Conservation (phyloP, 129 eudicot species). For the Oenanthe sinensis region DNA sequence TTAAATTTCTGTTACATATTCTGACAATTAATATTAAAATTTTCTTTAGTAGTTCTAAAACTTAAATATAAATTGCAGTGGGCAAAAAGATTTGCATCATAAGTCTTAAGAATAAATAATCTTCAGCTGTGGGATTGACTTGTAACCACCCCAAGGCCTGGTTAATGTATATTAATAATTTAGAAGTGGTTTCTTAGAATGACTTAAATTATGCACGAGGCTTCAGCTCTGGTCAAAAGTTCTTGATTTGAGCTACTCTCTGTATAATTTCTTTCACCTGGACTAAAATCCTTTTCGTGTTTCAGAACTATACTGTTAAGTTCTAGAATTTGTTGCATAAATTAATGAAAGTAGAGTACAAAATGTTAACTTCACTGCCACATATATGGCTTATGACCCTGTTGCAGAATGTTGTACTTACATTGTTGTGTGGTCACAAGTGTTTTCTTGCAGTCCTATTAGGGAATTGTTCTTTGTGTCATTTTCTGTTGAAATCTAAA, state of each 20-base stretch:
- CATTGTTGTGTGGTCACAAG: background rate
- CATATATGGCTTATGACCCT: background rate
- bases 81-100: background rate
- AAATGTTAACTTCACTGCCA: background rate
- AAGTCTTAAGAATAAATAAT: background rate
- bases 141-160: background rate
- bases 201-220: background rate
- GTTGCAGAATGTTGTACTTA: background rate
- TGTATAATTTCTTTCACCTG: background rate
- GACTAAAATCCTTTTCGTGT: background rate
- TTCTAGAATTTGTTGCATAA: background rate
- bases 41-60: background rate
- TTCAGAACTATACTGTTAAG: background rate
- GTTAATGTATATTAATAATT: background rate
- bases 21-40: background rate
- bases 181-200: background rate
- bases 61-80: background rate
- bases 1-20: background rate
- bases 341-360: background rate
- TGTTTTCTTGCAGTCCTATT: background rate
- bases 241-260: background rate
- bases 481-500: background rate
- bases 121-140: background rate
- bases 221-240: background rate
- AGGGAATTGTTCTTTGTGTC: background rate